A percentile compares a stretch with the other conserved stretches of the same genome.
Conservation (phyloP, 495 filamentous ascomycete species). For the Aspergillus nidulans region DNA sequence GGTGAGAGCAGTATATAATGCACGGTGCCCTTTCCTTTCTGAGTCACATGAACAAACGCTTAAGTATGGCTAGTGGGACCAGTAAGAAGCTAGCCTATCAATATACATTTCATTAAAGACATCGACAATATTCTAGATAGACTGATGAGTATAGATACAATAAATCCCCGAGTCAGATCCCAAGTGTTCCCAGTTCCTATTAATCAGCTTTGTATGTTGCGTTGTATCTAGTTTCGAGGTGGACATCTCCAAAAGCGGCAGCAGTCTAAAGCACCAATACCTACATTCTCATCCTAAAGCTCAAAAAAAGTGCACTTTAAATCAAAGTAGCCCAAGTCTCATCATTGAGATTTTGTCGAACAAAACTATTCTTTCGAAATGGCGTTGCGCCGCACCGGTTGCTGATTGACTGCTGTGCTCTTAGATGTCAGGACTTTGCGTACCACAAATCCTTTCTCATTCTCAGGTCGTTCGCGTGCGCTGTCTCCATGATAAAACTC, state of each 20-base stretch:
- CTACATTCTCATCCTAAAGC: conserved; percentile 4
- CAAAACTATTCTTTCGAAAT: conserved; percentile 10
- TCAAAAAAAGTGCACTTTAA: neutral
- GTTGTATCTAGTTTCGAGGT: neutral
- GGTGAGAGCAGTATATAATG: too few relatives aligned
- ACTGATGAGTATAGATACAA: neutral
- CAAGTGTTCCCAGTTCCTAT: neutral
- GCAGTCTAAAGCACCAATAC: conserved; percentile 4
- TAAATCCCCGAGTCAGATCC: neutral
- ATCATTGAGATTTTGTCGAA: neutral
- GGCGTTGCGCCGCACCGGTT: conserved; percentile 22
- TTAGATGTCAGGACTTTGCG: conserved; percentile 31
- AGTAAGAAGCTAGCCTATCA: too few relatives aligned
- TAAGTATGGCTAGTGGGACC: neutral
- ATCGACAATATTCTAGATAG: neutral
- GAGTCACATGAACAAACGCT: neutral
- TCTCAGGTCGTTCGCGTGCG: conserved; percentile 36
- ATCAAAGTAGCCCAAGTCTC: neutral
- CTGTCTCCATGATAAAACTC: conserved; percentile 53
- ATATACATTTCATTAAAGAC: neutral
- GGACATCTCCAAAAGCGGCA: conserved; percentile 4
- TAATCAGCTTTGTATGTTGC: neutral
- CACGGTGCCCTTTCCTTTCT: neutral
- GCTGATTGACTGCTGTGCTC: conserved; percentile 25
- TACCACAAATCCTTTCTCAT: conserved; percentile 39